These are phyloP conservation scores for Coccomyxa sp. DNA, from an alignment of 139 green algal genomes.

Conservation along the genomic window DNA sequence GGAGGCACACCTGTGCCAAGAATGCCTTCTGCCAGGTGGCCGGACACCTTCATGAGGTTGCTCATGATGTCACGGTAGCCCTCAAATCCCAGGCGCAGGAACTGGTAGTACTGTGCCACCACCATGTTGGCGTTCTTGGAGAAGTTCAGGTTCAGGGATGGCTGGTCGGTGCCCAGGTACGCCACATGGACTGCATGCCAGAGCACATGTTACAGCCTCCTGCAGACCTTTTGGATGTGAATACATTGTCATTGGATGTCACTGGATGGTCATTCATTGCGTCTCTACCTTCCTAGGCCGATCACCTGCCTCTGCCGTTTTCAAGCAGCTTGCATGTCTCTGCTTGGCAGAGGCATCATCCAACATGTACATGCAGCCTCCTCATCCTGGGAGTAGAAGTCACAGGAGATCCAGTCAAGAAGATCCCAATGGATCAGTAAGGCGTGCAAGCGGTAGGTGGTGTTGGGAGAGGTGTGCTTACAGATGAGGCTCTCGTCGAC, in stretches of 20 bases:
- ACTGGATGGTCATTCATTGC: neutral
- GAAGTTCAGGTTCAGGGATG: conserved; percentile 69
- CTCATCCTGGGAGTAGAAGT: too few species aligned
- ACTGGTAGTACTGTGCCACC: conserved; percentile 55
- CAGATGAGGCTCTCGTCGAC: too few species aligned
- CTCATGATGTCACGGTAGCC: conserved; percentile 23
- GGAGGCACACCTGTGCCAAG: conserved; percentile 10
- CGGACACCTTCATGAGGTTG: conserved; percentile 20
- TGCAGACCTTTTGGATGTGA: neutral
- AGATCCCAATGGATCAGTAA: too few species aligned
- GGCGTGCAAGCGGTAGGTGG: too few species aligned
- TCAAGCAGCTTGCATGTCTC: too few species aligned
- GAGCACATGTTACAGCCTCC: neutral
- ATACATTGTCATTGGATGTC: neutral
- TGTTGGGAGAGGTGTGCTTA: too few species aligned
- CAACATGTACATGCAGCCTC: too few species aligned
- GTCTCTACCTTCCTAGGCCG: too few species aligned
- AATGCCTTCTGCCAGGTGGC: conserved; percentile 10
- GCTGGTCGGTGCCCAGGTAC: conserved; percentile 29
- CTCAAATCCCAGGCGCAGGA: conserved; percentile 6
- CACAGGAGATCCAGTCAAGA: too few species aligned
- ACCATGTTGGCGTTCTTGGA: conserved; percentile 53
- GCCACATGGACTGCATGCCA: too few species aligned
- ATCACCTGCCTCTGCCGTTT: too few species aligned
- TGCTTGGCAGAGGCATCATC: too few species aligned